These are phyloP conservation scores for Geotrichum cucujoidarum DNA, from an alignment of 1,139 yeast genomes.

Conservation along the genomic window DNA sequence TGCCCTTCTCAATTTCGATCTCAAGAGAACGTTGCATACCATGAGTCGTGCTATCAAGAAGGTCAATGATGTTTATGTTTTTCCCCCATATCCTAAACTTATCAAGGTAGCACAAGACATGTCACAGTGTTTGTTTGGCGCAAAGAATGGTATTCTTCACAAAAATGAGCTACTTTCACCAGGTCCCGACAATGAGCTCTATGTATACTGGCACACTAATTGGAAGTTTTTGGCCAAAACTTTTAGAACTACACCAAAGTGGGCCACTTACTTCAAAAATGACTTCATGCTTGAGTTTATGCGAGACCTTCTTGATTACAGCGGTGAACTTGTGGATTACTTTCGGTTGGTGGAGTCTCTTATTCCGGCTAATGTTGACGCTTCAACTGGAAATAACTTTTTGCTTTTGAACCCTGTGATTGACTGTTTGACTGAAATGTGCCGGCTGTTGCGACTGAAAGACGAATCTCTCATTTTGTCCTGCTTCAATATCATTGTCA, in stretches of 20 bases:
- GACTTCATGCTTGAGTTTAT: constrained; percentile 70
- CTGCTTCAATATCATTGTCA: constrained; percentile 66
- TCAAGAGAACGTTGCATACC: constrained; percentile 45
- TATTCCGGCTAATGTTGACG: constrained; percentile 30
- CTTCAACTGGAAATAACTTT: constrained; percentile 24
- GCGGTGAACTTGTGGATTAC: constrained; percentile 62
- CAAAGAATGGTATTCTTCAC: constrained; percentile 53
- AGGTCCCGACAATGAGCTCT: constrained; percentile 29
- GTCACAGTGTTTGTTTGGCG: constrained; percentile 57
- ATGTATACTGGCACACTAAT: constrained; percentile 55
- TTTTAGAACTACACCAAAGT: constrained; percentile 59
- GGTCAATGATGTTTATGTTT: constrained; percentile 46
- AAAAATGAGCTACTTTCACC: constrained; percentile 28
- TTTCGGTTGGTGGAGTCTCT: constrained; percentile 50
- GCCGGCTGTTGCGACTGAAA: constrained; percentile 76
- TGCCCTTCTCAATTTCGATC: constrained; percentile 45
- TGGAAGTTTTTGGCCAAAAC: constrained; percentile 73
- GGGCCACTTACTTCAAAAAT: constrained; percentile 63
- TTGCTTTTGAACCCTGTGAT: constrained; percentile 29
- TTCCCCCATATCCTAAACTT: constrained; percentile 72
- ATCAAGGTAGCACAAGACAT: constrained; percentile 74
- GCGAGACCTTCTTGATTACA: constrained; percentile 76
- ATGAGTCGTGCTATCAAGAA: constrained; percentile 45
- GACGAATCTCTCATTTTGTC: constrained; percentile 69
- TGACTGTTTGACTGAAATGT: constrained; percentile 41